A percentile compares a stretch with the other conserved stretches of the same genome.
phyloP scores from a whole-genome alignment of 768 basidiomycete genomes.

The Rhodotorula paludigena region DNA sequence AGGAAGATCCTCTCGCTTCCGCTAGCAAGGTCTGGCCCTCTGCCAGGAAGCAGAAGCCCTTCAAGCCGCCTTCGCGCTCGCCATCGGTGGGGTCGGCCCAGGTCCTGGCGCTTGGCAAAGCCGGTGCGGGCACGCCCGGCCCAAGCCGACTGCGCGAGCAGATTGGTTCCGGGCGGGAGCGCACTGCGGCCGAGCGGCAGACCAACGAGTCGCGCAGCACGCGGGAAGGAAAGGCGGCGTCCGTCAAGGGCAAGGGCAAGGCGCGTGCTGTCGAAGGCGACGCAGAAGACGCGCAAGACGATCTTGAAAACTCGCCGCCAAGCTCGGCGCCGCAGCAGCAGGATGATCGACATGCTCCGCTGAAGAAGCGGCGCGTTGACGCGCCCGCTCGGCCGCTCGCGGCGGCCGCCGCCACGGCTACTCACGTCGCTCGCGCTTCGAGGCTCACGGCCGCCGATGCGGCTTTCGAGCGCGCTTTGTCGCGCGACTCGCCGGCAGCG shows the following conservation, averaged over 20 bases:
- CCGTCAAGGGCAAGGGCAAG: not conserved
- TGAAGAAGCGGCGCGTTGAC: not conserved
- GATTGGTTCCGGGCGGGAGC: not conserved
- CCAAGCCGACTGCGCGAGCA: not conserved
- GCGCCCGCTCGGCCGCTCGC: not conserved
- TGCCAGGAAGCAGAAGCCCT: not conserved
- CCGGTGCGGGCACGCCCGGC: not conserved
- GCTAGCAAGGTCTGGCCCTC: not conserved
- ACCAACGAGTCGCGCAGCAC: not conserved
- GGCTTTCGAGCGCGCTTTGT: not conserved
- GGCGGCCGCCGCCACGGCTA: not conserved
- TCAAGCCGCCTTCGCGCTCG: not conserved
- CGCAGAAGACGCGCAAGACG: not conserved
- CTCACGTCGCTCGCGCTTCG: not conserved
- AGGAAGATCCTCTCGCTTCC: not conserved
- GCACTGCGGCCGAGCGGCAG: not conserved
- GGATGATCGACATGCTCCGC: not conserved
- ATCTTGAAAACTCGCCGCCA: slow-evolving; percentile 7
- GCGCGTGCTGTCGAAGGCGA: not conserved
- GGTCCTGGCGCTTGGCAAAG: too few species aligned
- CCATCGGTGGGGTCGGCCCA: not conserved
- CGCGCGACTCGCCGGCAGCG: not conserved
- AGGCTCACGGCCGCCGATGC: not conserved
- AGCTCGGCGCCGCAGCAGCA: too few species aligned
- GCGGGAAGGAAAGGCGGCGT: not conserved